Conservation (phyloP, 495 filamentous ascomycete species). For the Geoglossum glabrum region DNA sequence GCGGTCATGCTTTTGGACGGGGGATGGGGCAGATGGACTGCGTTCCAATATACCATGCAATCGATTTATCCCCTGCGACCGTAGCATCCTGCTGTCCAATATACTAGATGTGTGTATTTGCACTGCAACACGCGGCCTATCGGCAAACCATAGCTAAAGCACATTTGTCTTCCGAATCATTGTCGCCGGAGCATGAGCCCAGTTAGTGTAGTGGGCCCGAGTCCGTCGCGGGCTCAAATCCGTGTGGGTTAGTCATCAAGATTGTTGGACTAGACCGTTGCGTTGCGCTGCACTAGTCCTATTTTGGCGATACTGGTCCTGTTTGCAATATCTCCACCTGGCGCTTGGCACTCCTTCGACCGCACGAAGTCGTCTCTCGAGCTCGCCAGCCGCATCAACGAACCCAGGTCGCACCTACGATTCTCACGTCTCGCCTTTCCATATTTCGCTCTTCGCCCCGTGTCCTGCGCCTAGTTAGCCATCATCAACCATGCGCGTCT, state of each 20-base stretch:
- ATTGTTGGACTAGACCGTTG: too few relatives aligned
- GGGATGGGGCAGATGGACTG: too few relatives aligned
- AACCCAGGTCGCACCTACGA: neutral
- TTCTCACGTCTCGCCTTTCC: neutral
- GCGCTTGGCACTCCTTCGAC: neutral
- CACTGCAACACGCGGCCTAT: too few relatives aligned
- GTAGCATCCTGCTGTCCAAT: too few relatives aligned
- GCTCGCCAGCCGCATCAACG: neutral
- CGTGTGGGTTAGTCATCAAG: too few relatives aligned
- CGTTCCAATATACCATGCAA: too few relatives aligned
- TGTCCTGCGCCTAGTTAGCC: neutral
- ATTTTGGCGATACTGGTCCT: neutral
- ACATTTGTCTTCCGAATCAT: neutral
- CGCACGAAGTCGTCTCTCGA: neutral
- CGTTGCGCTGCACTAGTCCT: neutral
- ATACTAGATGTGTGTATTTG: too few relatives aligned
- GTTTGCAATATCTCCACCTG: neutral
- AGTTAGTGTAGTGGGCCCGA: too few relatives aligned
- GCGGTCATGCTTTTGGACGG: too few relatives aligned
- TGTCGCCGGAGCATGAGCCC: neutral
- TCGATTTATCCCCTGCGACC: too few relatives aligned
- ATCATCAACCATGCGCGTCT: neutral
- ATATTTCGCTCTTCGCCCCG: neutral
- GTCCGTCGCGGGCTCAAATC: too few relatives aligned
- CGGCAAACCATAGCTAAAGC: neutral